Evolutionary conservation across 1,284 basidiomycete species (phyloP).

Genomic region (Pseudozyma pruni): DNA sequence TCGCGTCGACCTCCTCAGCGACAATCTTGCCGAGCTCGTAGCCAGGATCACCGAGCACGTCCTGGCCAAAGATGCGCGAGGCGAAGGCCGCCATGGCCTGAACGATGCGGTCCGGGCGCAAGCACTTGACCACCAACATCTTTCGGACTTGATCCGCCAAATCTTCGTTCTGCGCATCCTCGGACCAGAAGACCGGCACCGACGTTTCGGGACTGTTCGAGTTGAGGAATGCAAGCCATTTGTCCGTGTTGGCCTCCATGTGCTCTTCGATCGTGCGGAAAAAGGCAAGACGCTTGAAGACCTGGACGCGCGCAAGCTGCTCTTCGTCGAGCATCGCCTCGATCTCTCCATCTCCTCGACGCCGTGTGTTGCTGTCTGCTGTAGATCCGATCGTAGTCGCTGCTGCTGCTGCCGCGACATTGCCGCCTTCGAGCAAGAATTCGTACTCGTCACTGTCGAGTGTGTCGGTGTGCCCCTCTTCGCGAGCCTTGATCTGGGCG

Average conservation of each 20-base stretch:
- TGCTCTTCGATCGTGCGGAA: constrained; percentile 82
- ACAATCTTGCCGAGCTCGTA: constrained; percentile 52
- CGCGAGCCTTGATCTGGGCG: constrained; percentile 85
- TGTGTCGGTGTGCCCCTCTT: constrained; percentile 68
- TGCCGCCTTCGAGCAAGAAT: constrained; percentile 87
- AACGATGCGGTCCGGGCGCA: constrained; percentile 87
- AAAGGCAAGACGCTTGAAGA: constrained; percentile 70
- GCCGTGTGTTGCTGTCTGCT: constrained; percentile 55
- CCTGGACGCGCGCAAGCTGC: constrained; percentile 73
- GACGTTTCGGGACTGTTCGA: constrained; percentile 77
- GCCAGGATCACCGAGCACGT: constrained; percentile 72
- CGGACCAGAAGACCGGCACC: constrained; percentile 78
- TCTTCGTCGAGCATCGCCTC: constrained; percentile 70
- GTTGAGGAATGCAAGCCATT: constrained; percentile 82
- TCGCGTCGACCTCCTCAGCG: constrained; percentile 51
- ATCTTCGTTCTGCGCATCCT: constrained; percentile 60
- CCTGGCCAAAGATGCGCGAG: constrained; percentile 78
- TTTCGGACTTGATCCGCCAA: constrained; percentile 78
- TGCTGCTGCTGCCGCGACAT: constrained; percentile 72
- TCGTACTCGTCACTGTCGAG: constrained; percentile 83
- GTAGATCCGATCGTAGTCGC: constrained; percentile 68
- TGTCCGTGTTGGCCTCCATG: constrained; percentile 74
- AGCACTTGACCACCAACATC: constrained; percentile 84
- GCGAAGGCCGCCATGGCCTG: constrained; percentile 83
- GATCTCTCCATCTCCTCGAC: constrained; percentile 38